These are phyloP conservation scores for Kondoa malvinella DNA, from an alignment of 768 basidiomycete genomes.

Conservation along the genomic window DNA sequence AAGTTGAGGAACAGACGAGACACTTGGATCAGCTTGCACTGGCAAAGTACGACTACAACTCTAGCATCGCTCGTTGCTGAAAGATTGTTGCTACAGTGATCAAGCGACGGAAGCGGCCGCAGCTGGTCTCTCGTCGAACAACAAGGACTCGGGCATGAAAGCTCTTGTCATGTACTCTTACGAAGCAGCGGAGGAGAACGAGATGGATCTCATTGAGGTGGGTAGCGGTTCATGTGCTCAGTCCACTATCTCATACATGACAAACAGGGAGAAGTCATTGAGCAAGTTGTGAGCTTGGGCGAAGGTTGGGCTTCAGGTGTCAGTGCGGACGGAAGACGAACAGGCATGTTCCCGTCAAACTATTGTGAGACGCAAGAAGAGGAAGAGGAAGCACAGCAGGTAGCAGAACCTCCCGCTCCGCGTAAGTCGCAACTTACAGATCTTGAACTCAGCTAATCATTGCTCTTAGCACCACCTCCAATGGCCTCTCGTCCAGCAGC, in stretches of 20 bases:
- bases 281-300: slow-evolving; percentile 63
- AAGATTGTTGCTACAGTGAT: background rate
- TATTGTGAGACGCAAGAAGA: background rate
- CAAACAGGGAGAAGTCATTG: slow-evolving; percentile 67
- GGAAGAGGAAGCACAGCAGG: background rate
- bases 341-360: slow-evolving; percentile 2
- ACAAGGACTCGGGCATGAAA: slow-evolving; percentile 21
- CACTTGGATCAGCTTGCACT: slow-evolving; percentile 16
- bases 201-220: slow-evolving; percentile 59
- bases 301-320: slow-evolving; percentile 79
- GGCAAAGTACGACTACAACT: background rate
- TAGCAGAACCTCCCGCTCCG: slow-evolving; percentile 17
- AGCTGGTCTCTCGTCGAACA: background rate
- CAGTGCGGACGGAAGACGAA: slow-evolving; percentile 41
- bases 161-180: slow-evolving; percentile 70
- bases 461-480: slow-evolving; percentile 37
- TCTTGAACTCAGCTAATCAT: slow-evolving; percentile 28
- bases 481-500: slow-evolving; percentile 36
- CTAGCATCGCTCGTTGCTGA: background rate
- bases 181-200: slow-evolving; percentile 68
- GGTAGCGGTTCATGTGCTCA: no score
- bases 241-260: no score
- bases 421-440: slow-evolving; percentile 27
- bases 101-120: background rate
- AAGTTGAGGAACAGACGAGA: background rate